Evolutionary conservation across 2,329 filamentous ascomycete genomes (phyloP).

Genomic region (Ascochyta clinopodiicola): DNA sequence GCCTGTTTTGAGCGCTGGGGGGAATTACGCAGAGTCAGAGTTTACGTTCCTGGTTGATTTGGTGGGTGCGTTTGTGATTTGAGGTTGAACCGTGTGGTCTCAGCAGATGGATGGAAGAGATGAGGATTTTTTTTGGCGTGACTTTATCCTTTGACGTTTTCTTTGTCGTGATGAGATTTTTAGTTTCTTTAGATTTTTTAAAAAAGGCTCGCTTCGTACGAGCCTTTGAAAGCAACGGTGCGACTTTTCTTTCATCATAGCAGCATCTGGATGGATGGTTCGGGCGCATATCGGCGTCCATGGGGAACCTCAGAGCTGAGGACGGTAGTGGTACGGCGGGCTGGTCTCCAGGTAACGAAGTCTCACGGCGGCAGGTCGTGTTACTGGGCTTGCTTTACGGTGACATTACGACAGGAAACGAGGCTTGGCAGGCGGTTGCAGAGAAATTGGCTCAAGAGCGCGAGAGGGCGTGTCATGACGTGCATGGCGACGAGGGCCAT

Average conservation of each 20-base stretch:
- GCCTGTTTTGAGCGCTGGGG: background rate
- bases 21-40: slow-evolving; percentile 6
- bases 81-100: background rate
- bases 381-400: background rate
- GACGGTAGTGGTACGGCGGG: slow-evolving; percentile 4
- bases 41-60: too few species aligned
- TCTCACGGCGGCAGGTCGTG: slow-evolving; percentile 12
- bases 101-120: background rate
- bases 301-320: slow-evolving; percentile 1
- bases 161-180: background rate
- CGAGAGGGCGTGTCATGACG: slow-evolving; percentile 10
- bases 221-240: background rate
- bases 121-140: too few species aligned
- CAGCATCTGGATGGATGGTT: background rate
- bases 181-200: too few species aligned
- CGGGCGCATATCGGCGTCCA: slow-evolving; percentile 10
- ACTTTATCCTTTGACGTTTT: background rate
- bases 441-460: background rate
- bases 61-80: background rate
- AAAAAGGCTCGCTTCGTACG: slow-evolving; percentile 4
- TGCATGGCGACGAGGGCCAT: slow-evolving; percentile 10
- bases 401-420: background rate
- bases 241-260: slow-evolving; percentile 3
- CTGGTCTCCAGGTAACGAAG: slow-evolving; percentile 4
- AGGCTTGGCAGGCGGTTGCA: slow-evolving; percentile 1